Base-by-base conservation (phyloP, 331 rosid genomes). In the Quercus lobata region DNA sequence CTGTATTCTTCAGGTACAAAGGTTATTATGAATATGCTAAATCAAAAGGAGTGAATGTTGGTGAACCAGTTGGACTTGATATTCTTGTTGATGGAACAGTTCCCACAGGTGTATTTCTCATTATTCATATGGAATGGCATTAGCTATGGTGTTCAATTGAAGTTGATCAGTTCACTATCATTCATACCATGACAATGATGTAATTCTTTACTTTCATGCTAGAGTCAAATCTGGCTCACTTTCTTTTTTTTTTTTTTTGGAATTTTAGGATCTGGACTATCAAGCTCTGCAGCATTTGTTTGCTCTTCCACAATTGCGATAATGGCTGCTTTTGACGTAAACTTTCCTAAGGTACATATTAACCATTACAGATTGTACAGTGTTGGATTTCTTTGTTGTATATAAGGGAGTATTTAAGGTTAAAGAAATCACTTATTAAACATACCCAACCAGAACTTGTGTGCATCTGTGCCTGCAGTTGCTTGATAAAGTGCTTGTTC, bases 201-300 rank as follows among this genome's bases (percentile, higher is more conserved):
- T 34, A 32, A 35, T 8, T 35, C 17, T 35, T 66, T 35, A n/a
- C 53, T 5, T 68, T 25, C 54, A 19, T 62, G 24, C 21, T 68
- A n/a, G 37, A 53, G 74, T 57, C n/a, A 57, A 66, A 14, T 54
- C 30, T 35, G 17, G 65, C 14, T 56, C 29, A n/a, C 6, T 17
- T 6, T 1, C 29, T 63, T 63, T n/a, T n/a, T 6, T n/a, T 65
- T 74, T 32, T 27, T 7, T 56, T 19, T 46, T 65, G 72, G 54
- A 49, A 22, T 79, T n/a, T 19, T 76, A 96, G 99, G 99, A 53
- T 96, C 99, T 24, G 99, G 99, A 75, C 78, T 96, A 78, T 96
- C 99, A 62, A 93, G 99, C 84, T 96, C 99, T 12, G 96, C 99
- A 0, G 99, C 99, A 37, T 89, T 96, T 89, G 99, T 96, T 82